These are phyloP conservation scores for Claviceps sp. DNA, from an alignment of 2,329 filamentous ascomycete species.

Conservation along the genomic window DNA sequence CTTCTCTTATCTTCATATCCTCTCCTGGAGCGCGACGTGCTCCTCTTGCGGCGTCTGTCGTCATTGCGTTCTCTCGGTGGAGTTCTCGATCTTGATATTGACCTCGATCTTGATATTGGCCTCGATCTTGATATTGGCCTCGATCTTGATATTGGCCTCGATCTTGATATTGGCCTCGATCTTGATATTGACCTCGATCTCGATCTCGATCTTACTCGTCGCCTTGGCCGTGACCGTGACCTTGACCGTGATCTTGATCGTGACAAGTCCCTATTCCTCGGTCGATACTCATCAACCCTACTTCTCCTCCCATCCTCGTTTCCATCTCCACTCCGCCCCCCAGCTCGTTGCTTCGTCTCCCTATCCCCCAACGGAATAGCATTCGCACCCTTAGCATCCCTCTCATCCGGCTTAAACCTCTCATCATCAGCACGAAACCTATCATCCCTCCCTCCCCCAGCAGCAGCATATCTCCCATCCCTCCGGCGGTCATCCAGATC, in stretches of 20 bases:
- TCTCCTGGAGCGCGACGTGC: slow-evolving; percentile 40
- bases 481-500: slow-evolving; percentile 38
- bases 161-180: slow-evolving; percentile 15
- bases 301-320: slow-evolving; percentile 8
- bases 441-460: slow-evolving; percentile 55
- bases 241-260: not conserved
- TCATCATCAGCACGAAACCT: slow-evolving; percentile 54
- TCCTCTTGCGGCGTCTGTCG: slow-evolving; percentile 40
- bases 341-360: slow-evolving; percentile 15
- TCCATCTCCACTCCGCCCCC: slow-evolving; percentile 18
- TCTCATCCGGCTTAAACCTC: slow-evolving; percentile 28
- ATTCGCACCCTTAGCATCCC: slow-evolving; percentile 51
- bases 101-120: slow-evolving; percentile 11
- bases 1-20: slow-evolving; percentile 48
- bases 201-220: slow-evolving; percentile 9
- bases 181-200: slow-evolving; percentile 14
- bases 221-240: slow-evolving; percentile 11
- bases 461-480: slow-evolving; percentile 21
- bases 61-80: slow-evolving; percentile 31
- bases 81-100: slow-evolving; percentile 24
- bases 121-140: slow-evolving; percentile 14
- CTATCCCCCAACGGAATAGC: slow-evolving; percentile 49
- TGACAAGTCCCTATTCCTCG: not conserved
- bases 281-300: not conserved
- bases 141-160: slow-evolving; percentile 16